Conservation (phyloP, 2,329 filamentous ascomycete species). For the Penicillium sp. region DNA sequence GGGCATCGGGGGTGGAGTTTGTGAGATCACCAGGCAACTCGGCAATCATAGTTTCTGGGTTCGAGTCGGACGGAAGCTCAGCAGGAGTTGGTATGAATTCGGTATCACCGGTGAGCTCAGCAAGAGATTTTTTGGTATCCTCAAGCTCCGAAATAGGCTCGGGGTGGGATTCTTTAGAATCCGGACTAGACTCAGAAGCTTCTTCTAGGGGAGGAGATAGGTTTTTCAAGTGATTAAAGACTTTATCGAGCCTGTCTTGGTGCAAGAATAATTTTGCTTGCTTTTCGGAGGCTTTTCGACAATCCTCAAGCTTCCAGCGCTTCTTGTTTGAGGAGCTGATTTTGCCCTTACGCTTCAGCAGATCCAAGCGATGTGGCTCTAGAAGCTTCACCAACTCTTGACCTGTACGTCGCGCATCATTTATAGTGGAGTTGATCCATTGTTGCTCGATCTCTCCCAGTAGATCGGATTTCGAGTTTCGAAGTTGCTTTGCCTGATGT, state of each 20-base stretch:
- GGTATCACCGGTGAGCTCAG: background rate
- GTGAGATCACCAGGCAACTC: constrained; percentile 10
- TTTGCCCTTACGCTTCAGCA: constrained; percentile 19
- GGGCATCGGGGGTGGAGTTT: background rate
- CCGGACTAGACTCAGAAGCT: background rate
- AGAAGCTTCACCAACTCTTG: constrained; percentile 33
- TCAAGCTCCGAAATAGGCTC: background rate
- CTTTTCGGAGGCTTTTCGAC: constrained; percentile 19
- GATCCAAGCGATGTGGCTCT: constrained; percentile 24
- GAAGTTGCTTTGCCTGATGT: constrained; percentile 10
- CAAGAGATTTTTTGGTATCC: background rate
- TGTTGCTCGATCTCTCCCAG: constrained; percentile 26
- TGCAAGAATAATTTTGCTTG: constrained; percentile 18
- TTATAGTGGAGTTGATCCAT: constrained; percentile 32
- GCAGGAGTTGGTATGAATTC: background rate
- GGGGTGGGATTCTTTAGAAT: background rate
- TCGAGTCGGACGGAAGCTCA: constrained; percentile 11
- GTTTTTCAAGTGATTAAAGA: constrained; percentile 20
- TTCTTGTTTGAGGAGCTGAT: constrained; percentile 18
- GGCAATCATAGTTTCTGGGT: constrained; percentile 3
- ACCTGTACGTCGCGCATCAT: constrained; percentile 39
- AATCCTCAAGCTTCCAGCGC: constrained; percentile 25
- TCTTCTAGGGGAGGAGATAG: background rate
- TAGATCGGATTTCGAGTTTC: constrained; percentile 6
- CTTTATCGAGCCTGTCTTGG: constrained; percentile 23